These are phyloP conservation scores for Auricularia sp. DNA, from an alignment of 768 basidiomycete species.

Conservation along the genomic window DNA sequence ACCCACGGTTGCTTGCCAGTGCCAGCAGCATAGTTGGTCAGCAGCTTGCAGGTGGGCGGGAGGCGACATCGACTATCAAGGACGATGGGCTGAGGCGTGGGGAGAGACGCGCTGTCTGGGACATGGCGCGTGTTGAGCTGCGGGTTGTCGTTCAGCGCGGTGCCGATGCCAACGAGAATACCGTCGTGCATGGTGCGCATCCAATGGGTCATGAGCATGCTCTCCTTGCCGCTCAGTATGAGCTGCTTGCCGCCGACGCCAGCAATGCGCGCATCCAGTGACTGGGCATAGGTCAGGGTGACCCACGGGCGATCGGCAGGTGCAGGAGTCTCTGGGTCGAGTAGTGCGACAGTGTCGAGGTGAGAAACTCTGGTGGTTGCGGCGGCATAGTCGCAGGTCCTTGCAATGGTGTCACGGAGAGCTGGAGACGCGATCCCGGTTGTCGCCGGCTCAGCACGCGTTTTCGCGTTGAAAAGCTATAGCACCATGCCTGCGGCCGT, in stretches of 20 bases:
- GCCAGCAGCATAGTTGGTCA: conserved; percentile 51
- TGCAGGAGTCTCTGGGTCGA: background rate
- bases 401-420: no score
- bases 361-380: conserved; percentile 5
- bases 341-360: conserved; percentile 3
- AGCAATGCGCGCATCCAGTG: conserved; percentile 82
- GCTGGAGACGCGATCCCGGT: background rate
- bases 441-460: background rate
- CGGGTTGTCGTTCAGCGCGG: conserved; percentile 84
- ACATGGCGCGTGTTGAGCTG: conserved; percentile 59
- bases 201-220: conserved; percentile 94
- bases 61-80: conserved; percentile 71
- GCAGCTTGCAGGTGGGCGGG: conserved; percentile 53
- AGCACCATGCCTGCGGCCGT: background rate
- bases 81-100: conserved; percentile 65
- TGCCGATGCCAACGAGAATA: conserved; percentile 85
- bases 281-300: conserved; percentile 82
- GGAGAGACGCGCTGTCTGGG: conserved; percentile 13
- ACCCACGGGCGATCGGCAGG: conserved; percentile 41
- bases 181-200: conserved; percentile 88
- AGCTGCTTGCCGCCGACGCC: conserved; percentile 66
- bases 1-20: conserved; percentile 66
- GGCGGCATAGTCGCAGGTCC: no score
- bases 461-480: background rate
- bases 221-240: conserved; percentile 73